Percentiles rank a stretch among this genome's conserved stretches.
Conservation (phyloP, 495 filamentous ascomycete species). For the Sabuloglossum arenarium region DNA sequence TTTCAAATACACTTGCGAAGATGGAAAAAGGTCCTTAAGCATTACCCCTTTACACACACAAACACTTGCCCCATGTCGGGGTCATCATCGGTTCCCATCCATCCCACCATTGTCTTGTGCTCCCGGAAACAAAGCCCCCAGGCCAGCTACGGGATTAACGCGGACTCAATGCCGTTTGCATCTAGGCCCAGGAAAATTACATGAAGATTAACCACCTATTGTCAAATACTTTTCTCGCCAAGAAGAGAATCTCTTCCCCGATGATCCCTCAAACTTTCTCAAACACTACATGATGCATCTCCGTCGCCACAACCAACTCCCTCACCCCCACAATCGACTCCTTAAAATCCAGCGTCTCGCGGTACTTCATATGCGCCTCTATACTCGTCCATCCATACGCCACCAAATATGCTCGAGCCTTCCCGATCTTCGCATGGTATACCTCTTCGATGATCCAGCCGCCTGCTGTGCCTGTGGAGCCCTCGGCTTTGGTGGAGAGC, state of each 20-base stretch:
- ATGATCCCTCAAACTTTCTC: neutral
- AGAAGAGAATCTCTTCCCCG: too few relatives aligned
- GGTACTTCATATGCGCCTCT: conserved; percentile 27
- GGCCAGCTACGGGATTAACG: too few relatives aligned
- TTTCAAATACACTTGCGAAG: too few relatives aligned
- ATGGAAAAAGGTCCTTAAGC: too few relatives aligned
- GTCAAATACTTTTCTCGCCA: neutral
- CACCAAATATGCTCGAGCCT: conserved; percentile 19
- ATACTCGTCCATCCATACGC: conserved; percentile 33
- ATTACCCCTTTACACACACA: too few relatives aligned
- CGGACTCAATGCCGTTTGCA: too few relatives aligned
- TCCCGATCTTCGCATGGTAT: conserved; percentile 17
- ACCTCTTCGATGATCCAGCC: conserved; percentile 17
- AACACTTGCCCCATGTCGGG: too few relatives aligned
- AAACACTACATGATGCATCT: conserved; percentile 7
- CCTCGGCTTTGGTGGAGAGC: conserved; percentile 4
- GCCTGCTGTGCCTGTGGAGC: conserved; percentile 10
- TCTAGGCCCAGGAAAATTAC: neutral
- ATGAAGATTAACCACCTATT: neutral
- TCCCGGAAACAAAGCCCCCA: too few relatives aligned
- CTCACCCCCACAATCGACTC: conserved; percentile 2
- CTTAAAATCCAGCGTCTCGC: conserved; percentile 25
- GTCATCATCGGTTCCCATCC: too few relatives aligned
- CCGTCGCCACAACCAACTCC: conserved; percentile 6
- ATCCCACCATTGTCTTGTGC: too few relatives aligned